Base-by-base conservation (phyloP, 202 grass and related monocot genomes). In the Carex sylvatica region DNA sequence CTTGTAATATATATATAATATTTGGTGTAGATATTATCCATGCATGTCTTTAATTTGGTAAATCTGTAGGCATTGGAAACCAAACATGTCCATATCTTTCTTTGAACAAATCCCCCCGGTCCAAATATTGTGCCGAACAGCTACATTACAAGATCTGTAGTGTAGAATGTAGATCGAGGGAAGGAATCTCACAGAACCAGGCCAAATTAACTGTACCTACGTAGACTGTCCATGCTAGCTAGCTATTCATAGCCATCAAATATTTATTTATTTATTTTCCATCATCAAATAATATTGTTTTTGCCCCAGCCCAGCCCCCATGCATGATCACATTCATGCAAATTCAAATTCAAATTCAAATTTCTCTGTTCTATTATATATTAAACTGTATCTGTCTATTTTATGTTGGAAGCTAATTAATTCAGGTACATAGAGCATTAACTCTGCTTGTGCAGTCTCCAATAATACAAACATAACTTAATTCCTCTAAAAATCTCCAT, bases 91-190 rank as follows among this genome's bases (percentile, higher is more conserved):
- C 8, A 44, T 63, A 3, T 70, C 38, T 44, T 11, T 40, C 9
- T 44, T 22, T 70, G 67, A 70, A 38, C 35, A 46, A 44, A 9
- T 33, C 5, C 4, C 3, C 3, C 35, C 35, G 14, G 33, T 40
- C 33, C n/a, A 70, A 70, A 12, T 59, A 70, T 46, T 20, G 67
- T 70, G 19, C 67, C 67, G 18, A 70, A 70, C 35, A 70, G n/a
- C 67, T 70, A 70, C 35, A 22, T 46, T 70, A 70, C 38, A 70
- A 70, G 67, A 46, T 59, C 56, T n/a, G 20, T 35, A 59, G 5
- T 59, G 56, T 70, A 19, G n/a, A n/a, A n/a, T n/a, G n/a, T n/a
- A n/a, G n/a, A n/a, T n/a, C n/a, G n/a, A n/a, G n/a, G n/a, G n/a
- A 70, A 20, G 67, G 33, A 70, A 70, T 70, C 67, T 70, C 35